phyloP scores from a whole-genome alignment of 78 protist species.

The Capsaspora owczarzaki region DNA sequence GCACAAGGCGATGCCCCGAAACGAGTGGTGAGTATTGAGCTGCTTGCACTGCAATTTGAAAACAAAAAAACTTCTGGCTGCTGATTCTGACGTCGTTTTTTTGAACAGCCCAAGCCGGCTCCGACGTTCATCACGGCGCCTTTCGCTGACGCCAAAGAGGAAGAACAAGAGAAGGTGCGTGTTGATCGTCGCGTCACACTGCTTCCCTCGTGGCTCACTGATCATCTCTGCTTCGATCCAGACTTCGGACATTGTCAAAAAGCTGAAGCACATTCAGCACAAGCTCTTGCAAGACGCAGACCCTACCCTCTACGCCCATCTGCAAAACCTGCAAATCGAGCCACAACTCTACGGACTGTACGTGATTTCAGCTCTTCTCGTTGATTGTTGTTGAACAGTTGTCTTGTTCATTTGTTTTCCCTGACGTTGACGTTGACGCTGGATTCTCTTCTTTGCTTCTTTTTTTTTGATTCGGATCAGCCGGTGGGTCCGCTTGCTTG shows the following conservation, averaged over 20 bases:
- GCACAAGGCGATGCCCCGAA: background rate
- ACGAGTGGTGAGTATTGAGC: too few relatives aligned
- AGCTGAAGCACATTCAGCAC: slow-evolving; percentile 2
- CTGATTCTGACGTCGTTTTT: too few relatives aligned
- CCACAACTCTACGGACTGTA: slow-evolving; percentile 30
- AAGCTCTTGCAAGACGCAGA: background rate
- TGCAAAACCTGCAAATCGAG: background rate
- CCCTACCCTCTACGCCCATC: slow-evolving; percentile 8
- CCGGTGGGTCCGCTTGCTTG: slow-evolving; percentile 43
- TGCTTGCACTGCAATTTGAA: too few relatives aligned
- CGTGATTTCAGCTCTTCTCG: background rate
- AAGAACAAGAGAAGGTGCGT: too few relatives aligned
- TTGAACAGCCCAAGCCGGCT: too few relatives aligned
- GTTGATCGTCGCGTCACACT: too few relatives aligned
- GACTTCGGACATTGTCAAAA: background rate
- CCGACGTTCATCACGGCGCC: too few relatives aligned
- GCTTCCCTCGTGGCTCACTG: too few relatives aligned
- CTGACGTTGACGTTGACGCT: background rate
- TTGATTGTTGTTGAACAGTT: too few relatives aligned
- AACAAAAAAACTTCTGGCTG: too few relatives aligned
- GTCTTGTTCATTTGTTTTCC: background rate
- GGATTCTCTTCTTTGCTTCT: background rate
- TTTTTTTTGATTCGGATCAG: background rate
- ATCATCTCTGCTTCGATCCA: background rate
- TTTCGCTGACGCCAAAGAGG: too few relatives aligned